Percentiles rank a stretch among this genome's conserved stretches.
phyloP scores from a whole-genome alignment of 2,329 filamentous ascomycete species.

The Cordyceps militaris region DNA sequence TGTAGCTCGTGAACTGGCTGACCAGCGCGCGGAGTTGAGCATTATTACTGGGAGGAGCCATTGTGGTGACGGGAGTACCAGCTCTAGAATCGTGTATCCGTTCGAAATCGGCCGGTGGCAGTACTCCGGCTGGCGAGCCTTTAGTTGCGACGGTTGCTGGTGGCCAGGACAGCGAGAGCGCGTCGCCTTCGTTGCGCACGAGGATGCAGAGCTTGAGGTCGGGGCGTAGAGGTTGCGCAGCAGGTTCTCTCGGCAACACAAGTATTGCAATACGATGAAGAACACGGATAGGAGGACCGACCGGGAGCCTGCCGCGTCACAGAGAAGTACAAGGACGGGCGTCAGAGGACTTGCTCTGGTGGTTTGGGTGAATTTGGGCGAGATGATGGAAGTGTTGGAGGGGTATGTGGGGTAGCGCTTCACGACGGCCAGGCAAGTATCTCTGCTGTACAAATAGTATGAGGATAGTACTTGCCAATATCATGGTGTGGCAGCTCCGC shows the following conservation, averaged over 20 bases:
- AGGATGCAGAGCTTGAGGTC: not conserved
- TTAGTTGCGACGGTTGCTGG: not conserved
- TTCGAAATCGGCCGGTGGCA: not conserved
- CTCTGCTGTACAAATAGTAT: not conserved
- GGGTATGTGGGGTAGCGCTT: slow-evolving; percentile 3
- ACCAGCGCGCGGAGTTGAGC: slow-evolving; percentile 35
- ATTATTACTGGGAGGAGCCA: slow-evolving; percentile 25
- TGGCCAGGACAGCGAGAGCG: not conserved
- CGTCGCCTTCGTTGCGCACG: not conserved
- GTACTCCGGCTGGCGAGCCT: not conserved
- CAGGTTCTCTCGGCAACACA: not conserved
- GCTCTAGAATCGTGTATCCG: not conserved
- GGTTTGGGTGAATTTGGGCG: not conserved
- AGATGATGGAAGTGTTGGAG: not conserved
- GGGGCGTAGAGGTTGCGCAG: not conserved
- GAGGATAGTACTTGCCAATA: not conserved
- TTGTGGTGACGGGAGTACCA: slow-evolving; percentile 15
- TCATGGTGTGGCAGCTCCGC: no score
- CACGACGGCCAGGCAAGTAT: not conserved
- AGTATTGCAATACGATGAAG: not conserved
- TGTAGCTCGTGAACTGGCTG: slow-evolving; percentile 36
- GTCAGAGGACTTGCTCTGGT: not conserved
- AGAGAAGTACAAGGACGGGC: not conserved
- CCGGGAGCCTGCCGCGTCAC: not conserved
- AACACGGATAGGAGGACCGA: not conserved